These are phyloP conservation scores for Yamadazyma blattariae DNA, from an alignment of 1,139 yeast genomes.

Conservation along the genomic window DNA sequence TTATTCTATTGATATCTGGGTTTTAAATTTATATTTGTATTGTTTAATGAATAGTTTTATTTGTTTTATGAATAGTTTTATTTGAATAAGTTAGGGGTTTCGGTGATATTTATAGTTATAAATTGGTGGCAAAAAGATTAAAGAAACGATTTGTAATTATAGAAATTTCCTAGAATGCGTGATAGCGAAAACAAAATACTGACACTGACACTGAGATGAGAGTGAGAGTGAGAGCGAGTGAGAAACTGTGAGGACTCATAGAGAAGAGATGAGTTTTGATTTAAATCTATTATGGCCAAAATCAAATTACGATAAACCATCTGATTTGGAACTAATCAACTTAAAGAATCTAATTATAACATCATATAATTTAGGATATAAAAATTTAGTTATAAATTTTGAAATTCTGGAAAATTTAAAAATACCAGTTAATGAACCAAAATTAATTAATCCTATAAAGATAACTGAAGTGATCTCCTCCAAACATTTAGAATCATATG, in stretches of 20 bases:
- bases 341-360: conserved; percentile 53
- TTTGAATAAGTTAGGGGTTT: no score
- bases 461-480: conserved; percentile 17
- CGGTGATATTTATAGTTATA: no score
- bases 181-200: not conserved
- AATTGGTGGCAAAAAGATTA: not conserved
- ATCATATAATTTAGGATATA: conserved; percentile 63
- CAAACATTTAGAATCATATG: conserved; percentile 18
- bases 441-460: conserved; percentile 39
- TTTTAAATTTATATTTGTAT: no score
- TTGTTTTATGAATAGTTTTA: no score
- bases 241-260: no score
- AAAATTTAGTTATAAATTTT: conserved; percentile 72
- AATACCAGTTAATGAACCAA: conserved; percentile 45
- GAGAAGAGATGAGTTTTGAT: conserved; percentile 46
- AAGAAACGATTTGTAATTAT: no score
- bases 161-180: no score
- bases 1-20: no score
- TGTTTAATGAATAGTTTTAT: no score
- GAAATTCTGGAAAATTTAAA: conserved; percentile 53
- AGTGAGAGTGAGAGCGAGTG: no score
- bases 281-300: conserved; percentile 84
- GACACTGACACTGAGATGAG: no score
- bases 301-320: conserved; percentile 41
- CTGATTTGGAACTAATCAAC: conserved; percentile 36